Evolutionary conservation across 1,284 basidiomycete species (phyloP).

Genomic region (Ustilago bromivora): DNA sequence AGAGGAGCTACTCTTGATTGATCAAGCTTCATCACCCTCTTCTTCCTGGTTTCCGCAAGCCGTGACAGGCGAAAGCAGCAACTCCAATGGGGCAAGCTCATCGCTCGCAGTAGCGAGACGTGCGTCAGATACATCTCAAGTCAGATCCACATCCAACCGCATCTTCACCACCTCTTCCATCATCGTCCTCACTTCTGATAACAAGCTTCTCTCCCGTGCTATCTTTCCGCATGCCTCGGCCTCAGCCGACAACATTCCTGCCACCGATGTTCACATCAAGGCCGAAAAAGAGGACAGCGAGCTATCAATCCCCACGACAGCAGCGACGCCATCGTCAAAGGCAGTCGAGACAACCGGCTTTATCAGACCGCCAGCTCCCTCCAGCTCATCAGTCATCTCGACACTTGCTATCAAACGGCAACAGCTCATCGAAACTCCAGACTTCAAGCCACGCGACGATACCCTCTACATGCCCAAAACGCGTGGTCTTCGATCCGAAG

Average conservation of each 20-base stretch:
- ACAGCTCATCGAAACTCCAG: conserved; percentile 60
- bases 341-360: background rate
- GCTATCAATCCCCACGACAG: conserved; percentile 1
- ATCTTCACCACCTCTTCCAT: conserved; percentile 18
- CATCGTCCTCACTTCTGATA: conserved; percentile 38
- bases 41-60: conserved; percentile 10
- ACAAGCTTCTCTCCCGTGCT: conserved; percentile 12
- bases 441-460: conserved; percentile 57
- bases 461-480: conserved; percentile 60
- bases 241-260: background rate
- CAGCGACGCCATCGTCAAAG: background rate
- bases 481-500: conserved; percentile 46
- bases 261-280: conserved; percentile 10
- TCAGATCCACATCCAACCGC: conserved; percentile 1
- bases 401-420: conserved; percentile 45
- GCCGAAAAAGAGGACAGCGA: conserved; percentile 9
- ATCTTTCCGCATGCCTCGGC: conserved; percentile 13
- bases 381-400: conserved; percentile 23
- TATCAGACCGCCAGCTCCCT: conserved; percentile 3
- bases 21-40: conserved; percentile 24
- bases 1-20: conserved; percentile 51
- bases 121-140: conserved; percentile 4
- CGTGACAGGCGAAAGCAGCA: background rate
- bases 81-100: conserved; percentile 8
- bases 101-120: background rate